Evolutionary conservation across 179 eudicot genomes (phyloP).

Genomic region (Beta corolliflora): DNA sequence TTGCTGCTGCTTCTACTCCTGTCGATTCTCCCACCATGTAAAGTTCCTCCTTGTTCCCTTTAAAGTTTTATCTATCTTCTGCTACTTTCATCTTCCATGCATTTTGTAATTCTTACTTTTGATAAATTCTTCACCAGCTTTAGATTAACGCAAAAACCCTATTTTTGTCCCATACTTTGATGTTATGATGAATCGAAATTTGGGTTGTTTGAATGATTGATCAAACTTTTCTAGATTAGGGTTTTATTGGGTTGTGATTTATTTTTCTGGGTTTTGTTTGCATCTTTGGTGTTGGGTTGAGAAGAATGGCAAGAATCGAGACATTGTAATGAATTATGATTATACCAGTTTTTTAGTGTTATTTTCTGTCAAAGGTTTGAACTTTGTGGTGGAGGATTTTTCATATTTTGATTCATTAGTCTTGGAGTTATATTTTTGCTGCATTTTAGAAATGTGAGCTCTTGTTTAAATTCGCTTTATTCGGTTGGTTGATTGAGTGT

Average conservation of each 20-base stretch:
- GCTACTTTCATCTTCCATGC: too few relatives aligned
- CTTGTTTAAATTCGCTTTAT: not conserved
- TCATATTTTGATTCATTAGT: not conserved
- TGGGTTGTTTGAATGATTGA: constrained; percentile 10
- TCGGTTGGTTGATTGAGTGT: not conserved
- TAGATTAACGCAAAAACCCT: not conserved
- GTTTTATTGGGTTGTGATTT: constrained; percentile 19
- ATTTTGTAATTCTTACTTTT: not conserved
- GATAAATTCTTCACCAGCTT: not conserved
- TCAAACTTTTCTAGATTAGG: not conserved
- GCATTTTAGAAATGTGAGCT: not conserved
- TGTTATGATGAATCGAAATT: not conserved
- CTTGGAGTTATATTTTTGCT: not conserved
- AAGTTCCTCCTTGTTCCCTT: not conserved
- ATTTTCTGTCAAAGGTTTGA: not conserved
- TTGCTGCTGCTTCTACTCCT: constrained; percentile 63
- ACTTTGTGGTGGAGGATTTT: not conserved
- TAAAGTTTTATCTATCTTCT: too few relatives aligned
- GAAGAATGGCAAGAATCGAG: too few relatives aligned
- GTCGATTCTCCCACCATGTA: constrained; percentile 84
- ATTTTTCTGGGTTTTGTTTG: not conserved
- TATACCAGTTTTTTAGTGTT: too few relatives aligned
- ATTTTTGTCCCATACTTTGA: not conserved
- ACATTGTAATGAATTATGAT: too few relatives aligned
- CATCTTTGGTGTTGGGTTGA: not conserved